Conservation (phyloP, 2,329 filamentous ascomycete genomes). For the Gaeumannomyces sp. region DNA sequence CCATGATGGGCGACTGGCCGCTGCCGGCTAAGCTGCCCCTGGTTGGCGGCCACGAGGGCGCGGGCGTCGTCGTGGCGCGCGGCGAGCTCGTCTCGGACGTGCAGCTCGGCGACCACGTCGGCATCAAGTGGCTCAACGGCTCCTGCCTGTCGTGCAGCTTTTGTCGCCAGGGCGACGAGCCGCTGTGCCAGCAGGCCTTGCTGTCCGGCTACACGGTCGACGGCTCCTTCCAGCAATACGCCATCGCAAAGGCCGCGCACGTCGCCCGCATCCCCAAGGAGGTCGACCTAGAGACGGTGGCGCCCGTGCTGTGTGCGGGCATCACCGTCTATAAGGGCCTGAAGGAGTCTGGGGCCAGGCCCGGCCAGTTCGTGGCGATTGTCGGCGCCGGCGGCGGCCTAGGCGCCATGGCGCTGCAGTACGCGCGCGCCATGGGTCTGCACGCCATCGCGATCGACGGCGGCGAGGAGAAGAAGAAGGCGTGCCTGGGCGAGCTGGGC, state of each 20-base stretch:
- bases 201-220: slow-evolving; percentile 92
- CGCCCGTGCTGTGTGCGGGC: slow-evolving; percentile 69
- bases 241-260: slow-evolving; percentile 78
- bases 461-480: slow-evolving; percentile 66
- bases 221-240: slow-evolving; percentile 90
- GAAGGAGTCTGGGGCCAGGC: slow-evolving; percentile 60
- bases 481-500: slow-evolving; percentile 61
- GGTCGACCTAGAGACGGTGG: slow-evolving; percentile 66
- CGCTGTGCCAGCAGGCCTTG: slow-evolving; percentile 67
- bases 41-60: slow-evolving; percentile 74
- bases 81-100: slow-evolving; percentile 70
- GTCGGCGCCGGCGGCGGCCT: slow-evolving; percentile 72
- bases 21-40: slow-evolving; percentile 74
- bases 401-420: slow-evolving; percentile 70
- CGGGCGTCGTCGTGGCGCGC: slow-evolving; percentile 80
- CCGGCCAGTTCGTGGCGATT: slow-evolving; percentile 66
- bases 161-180: slow-evolving; percentile 76
- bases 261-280: slow-evolving; percentile 77
- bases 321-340: slow-evolving; percentile 73
- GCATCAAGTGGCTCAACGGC: slow-evolving; percentile 91
- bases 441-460: slow-evolving; percentile 75
- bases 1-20: slow-evolving; percentile 85
- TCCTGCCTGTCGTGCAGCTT: slow-evolving; percentile 78
- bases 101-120: slow-evolving; percentile 76
- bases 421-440: slow-evolving; percentile 86